phyloP scores from a whole-genome alignment of 208 protist genomes.

The Angomonas ambiguus region DNA sequence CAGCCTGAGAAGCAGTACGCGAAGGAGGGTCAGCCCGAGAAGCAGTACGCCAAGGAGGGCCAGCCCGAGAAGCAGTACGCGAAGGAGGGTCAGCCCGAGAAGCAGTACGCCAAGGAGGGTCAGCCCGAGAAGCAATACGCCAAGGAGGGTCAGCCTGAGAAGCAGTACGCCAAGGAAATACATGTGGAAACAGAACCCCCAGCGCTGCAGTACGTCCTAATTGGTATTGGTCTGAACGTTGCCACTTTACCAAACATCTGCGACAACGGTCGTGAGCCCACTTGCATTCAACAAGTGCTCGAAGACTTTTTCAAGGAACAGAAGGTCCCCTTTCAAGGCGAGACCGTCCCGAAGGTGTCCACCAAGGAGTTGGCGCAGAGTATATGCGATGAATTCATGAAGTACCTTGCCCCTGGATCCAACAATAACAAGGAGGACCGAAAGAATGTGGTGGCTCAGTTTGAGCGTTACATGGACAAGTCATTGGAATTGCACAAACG shows the following conservation, averaged over 20 bases:
- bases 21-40: no score
- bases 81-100: neutral
- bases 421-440: constrained; percentile 12
- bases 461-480: constrained; percentile 41
- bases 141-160: no score
- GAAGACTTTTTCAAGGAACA: constrained; percentile 16
- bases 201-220: constrained; percentile 33
- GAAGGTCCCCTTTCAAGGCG: neutral
- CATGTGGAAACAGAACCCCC: no score
- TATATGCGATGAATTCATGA: constrained; percentile 42
- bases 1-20: no score
- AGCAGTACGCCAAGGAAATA: no score
- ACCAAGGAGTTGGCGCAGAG: constrained; percentile 26
- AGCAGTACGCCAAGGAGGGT: neutral
- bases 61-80: neutral
- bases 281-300: constrained; percentile 30
- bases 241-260: constrained; percentile 32
- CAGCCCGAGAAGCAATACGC: neutral
- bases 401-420: constrained; percentile 14
- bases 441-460: constrained; percentile 26
- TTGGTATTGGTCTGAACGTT: constrained; percentile 76
- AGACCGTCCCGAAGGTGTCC: neutral
- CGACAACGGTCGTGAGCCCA: constrained; percentile 39
- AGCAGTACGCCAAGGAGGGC: no score
- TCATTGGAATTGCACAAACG: neutral